These are phyloP conservation scores for Dendrobium huoshanense DNA, from an alignment of 106 monocot species.

Conservation along the genomic window DNA sequence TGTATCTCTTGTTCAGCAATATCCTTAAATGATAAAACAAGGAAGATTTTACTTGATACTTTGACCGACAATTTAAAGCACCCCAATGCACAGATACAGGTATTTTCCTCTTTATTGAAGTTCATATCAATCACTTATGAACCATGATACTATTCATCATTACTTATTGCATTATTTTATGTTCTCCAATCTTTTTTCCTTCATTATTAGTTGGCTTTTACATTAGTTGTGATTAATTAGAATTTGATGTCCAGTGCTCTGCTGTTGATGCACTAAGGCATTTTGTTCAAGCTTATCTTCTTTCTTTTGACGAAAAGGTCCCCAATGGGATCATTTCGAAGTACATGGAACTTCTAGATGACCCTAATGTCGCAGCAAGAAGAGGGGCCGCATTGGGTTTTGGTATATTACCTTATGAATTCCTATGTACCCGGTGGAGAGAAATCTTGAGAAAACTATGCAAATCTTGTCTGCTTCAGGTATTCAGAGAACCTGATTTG, in stretches of 20 bases:
- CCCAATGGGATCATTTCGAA: slow-evolving; percentile 35
- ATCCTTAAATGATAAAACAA: slow-evolving; percentile 55
- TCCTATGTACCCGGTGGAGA: slow-evolving; percentile 53
- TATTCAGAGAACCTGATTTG: slow-evolving; percentile 14
- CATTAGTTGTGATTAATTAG: background rate
- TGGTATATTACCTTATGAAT: slow-evolving; percentile 69
- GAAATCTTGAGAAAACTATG: slow-evolving; percentile 53
- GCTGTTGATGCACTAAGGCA: slow-evolving; percentile 83
- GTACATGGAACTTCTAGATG: slow-evolving; percentile 69
- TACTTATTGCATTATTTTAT: background rate
- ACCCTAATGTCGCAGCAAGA: slow-evolving; percentile 94
- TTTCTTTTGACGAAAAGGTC: slow-evolving; percentile 34
- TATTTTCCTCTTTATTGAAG: slow-evolving; percentile 8
- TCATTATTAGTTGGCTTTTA: background rate
- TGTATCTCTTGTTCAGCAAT: slow-evolving; percentile 71
- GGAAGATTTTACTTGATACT: slow-evolving; percentile 61
- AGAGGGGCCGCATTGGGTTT: slow-evolving; percentile 90
- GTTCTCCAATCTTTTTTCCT: background rate
- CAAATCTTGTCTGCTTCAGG: slow-evolving; percentile 66
- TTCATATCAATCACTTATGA: background rate
- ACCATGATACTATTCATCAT: background rate
- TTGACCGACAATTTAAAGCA: slow-evolving; percentile 95
- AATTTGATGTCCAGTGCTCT: slow-evolving; percentile 43
- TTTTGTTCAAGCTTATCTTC: slow-evolving; percentile 65
- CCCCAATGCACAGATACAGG: slow-evolving; percentile 97